A percentile compares a stretch with the other conserved stretches of the same genome.
These are phyloP conservation scores for Mycena kentingensis DNA, from an alignment of 768 basidiomycete genomes.

Conservation along the genomic window DNA sequence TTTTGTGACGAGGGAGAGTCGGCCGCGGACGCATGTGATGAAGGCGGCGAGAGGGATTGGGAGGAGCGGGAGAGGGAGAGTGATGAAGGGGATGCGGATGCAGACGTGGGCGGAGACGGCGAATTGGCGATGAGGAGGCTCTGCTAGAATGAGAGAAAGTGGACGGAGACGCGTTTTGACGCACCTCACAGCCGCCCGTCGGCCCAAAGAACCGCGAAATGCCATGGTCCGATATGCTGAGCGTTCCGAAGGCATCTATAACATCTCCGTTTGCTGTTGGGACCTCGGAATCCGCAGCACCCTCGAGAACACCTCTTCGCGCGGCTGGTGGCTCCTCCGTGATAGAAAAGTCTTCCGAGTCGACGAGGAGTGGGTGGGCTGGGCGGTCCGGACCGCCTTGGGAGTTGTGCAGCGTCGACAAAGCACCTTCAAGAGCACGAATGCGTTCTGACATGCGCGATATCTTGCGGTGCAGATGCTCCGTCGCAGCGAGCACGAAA, in stretches of 20 bases:
- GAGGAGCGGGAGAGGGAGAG: conserved; percentile 24
- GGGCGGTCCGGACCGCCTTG: conserved; percentile 17
- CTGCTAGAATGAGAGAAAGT: conserved; percentile 1
- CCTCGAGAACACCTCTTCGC: not conserved
- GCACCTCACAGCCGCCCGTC: conserved; percentile 68
- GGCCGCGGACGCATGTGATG: conserved; percentile 26
- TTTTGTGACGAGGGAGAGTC: conserved; percentile 24
- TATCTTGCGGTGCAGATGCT: conserved; percentile 63
- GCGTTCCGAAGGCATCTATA: conserved; percentile 60
- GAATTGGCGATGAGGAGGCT: conserved; percentile 29
- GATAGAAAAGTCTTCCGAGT: conserved; percentile 13
- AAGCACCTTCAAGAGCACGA: conserved; percentile 62
- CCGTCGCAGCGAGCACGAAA: conserved; percentile 66
- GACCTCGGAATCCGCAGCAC: conserved; percentile 2
- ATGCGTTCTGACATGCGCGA: conserved; percentile 55
- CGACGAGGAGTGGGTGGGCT: conserved; percentile 54
- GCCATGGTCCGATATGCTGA: conserved; percentile 61
- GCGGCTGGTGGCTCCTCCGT: conserved; percentile 2
- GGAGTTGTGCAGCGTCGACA: conserved; percentile 50
- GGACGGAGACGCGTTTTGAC: conserved; percentile 26
- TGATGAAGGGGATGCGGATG: conserved; percentile 14
- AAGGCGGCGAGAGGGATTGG: conserved; percentile 19
- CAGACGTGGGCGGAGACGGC: conserved; percentile 6
- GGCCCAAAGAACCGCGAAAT: conserved; percentile 67
- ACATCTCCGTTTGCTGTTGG: conserved; percentile 38